Evolutionary conservation across 345 rosid species (phyloP), one percentile per base, ranked within the genome.

Genomic region (Cardamine resedifolia): DNA sequence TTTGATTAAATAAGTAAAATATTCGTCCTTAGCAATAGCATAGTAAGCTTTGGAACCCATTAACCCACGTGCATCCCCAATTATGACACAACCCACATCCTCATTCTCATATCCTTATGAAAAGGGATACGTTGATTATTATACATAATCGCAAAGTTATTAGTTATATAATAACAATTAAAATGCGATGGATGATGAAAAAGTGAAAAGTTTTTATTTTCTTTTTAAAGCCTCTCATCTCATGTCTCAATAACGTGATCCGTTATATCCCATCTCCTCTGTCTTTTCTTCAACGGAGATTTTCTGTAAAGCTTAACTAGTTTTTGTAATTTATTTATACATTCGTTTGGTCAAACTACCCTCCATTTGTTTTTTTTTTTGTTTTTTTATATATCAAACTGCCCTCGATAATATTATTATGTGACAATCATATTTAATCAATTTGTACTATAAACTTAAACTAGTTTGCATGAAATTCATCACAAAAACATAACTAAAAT

Each of bases 201-300:
- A 76, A 43, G 47, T 24, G 72, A 48, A 65, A 73, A 64, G 60
- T 58, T 28, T 70, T 24, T 70, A 63, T 68, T 10, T 30, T 15
- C 5, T 31, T 7, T 20, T 30, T 50, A 72, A 69, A 56, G 66
- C 77, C 55, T 70, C 78, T 80, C 84, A 70, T 70, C 79, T 80
- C 84, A 70, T 83, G 76, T 78, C 71, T 61, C 60, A 78, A 73
- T 78, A 84, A 90, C 92, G 90, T 50, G 78, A 90, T 84, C 94
- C 92, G 92, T 88, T 84, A 77, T 76, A 64, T 75, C 66, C 47
- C 77, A 68, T 60, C 47, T 24, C 44, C 65, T 60, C 74, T 75
- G 83, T 76, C 78, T 69, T 80, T 52, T 76, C 81, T 66, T 53
- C 71, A 71, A 84, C 87, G 85, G 90, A 73, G 58, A 72, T 75